Evolutionary conservation across 495 filamentous ascomycete genomes (phyloP), one percentile per base, ranked within the genome.

Genomic region (Aspergillus sclerotiicarbonarius): DNA sequence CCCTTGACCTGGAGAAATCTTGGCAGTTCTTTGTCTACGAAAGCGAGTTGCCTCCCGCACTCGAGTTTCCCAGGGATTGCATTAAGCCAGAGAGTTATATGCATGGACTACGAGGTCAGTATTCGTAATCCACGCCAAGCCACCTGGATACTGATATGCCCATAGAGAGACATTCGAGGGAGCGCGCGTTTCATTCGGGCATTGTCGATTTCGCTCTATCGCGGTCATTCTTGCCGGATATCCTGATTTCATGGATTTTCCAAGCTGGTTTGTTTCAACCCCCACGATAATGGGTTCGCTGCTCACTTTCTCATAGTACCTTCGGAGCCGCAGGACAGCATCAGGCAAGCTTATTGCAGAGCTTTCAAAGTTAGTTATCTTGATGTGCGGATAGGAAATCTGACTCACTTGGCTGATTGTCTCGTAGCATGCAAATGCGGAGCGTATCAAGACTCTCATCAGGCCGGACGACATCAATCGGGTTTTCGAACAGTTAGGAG

Each of bases 231-330:
- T 71, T 94, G 6, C 86, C 92, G 1, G 84, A 91, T 52, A 84
- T 90, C 54, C 63, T 95, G 18, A 77, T 91, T 20, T 49, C 76
- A 18, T 96, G 91, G 91, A 80, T 93, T 3, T 73, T 95, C 10
- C 74, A 84, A 41, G 84, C 90, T 59, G 64, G 83, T 83, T 57
- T 35, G 75, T 68, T 29, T 8, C 19, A 25, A 33, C 0, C 16
- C 7, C 3, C 20, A 41, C 25, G 15, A 19, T 19, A 25, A 9
- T 39, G 46, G 9, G 43, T 25, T 20, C 16, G 19, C 53, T 35
- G 46, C 39, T 39, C 54, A 73, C 53, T 65, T 53, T 53, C 13
- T 4, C 32, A 6, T 19, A 85, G 76, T 87, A n/a, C 80, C 82
- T 48, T 64, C 74, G 10, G 87, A 90, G 62, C 74, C 72, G 41